Conservation (phyloP, 2,329 filamentous ascomycete species). For the Sporothrix mexicana region DNA sequence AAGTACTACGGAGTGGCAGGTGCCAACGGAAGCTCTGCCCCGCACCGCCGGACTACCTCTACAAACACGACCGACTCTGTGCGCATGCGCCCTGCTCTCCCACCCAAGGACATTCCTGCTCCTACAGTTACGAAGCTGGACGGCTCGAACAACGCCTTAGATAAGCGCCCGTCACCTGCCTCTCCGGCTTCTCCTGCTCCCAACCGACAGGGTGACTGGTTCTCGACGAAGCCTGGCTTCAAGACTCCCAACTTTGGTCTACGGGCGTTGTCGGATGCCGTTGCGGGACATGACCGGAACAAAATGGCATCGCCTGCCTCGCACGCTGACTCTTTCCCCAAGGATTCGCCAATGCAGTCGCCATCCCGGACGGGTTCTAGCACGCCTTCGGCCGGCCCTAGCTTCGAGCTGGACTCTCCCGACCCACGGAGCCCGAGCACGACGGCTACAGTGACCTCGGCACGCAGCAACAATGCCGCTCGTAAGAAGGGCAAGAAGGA, state of each 20-base stretch:
- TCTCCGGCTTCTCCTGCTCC: constrained; percentile 49
- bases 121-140: constrained; percentile 68
- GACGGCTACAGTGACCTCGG: constrained; percentile 54
- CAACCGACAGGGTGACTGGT: constrained; percentile 59
- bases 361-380: constrained; percentile 79
- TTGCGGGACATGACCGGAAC: constrained; percentile 59
- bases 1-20: constrained; percentile 67
- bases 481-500: constrained; percentile 86
- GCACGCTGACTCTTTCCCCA: constrained; percentile 56
- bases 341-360: constrained; percentile 63
- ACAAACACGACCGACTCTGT: constrained; percentile 62
- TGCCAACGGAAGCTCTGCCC: constrained; percentile 44
- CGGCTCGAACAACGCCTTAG: constrained; percentile 43
- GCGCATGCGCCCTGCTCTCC: constrained; percentile 51
- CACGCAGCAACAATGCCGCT: constrained; percentile 48
- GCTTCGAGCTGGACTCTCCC: constrained; percentile 79
- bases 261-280: constrained; percentile 82
- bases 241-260: constrained; percentile 69
- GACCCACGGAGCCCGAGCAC: constrained; percentile 65
- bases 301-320: constrained; percentile 58
- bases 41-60: constrained; percentile 67
- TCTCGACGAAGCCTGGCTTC: constrained; percentile 57
- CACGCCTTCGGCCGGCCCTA: constrained; percentile 67
- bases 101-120: constrained; percentile 59
- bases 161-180: constrained; percentile 48